Percentiles rank a stretch among this genome's conserved stretches.
Evolutionary conservation across 108 stramenopile genomes (phyloP).

Genomic region (Nitzschia sp.): DNA sequence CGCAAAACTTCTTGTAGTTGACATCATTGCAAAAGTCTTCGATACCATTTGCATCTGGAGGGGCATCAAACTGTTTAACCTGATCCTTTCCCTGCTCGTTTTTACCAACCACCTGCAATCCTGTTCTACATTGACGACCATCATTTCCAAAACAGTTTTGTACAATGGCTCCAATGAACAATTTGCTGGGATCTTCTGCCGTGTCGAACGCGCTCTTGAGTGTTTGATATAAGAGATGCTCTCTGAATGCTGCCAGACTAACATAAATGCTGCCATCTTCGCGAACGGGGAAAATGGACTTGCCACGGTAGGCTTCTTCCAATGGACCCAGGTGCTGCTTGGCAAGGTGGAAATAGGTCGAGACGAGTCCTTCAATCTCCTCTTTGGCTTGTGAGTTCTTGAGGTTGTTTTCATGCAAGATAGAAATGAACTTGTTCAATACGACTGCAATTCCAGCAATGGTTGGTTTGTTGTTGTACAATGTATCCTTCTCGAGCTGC

Average conservation of each 20-base stretch:
- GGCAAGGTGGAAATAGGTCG: constrained; percentile 49
- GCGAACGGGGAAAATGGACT: constrained; percentile 61
- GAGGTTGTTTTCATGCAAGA: constrained; percentile 40
- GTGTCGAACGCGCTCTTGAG: constrained; percentile 74
- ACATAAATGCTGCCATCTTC: constrained; percentile 81
- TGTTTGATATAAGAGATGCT: constrained; percentile 80
- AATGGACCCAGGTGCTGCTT: constrained; percentile 43
- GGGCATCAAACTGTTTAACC: constrained; percentile 56
- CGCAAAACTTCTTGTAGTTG: constrained; percentile 56
- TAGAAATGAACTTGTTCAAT: constrained; percentile 45
- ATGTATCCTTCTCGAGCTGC: constrained; percentile 37
- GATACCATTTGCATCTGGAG: constrained; percentile 77
- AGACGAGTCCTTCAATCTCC: constrained; percentile 31
- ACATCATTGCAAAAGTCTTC: constrained; percentile 65
- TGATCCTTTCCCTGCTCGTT: constrained; percentile 43
- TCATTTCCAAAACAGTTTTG: constrained; percentile 89
- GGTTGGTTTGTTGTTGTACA: constrained; percentile 46
- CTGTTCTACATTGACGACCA: constrained; percentile 58
- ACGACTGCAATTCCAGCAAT: constrained; percentile 55
- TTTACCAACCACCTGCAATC: constrained; percentile 69
- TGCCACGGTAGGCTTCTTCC: constrained; percentile 54
- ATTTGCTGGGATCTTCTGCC: constrained; percentile 70
- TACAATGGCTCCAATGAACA: constrained; percentile 85
- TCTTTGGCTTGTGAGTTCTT: constrained; percentile 30
- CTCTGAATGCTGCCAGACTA: constrained; percentile 86